Evolutionary conservation across 1,284 basidiomycete species (phyloP), one percentile per base, ranked within the genome.

Genomic region (Coniferiporia weirii): DNA sequence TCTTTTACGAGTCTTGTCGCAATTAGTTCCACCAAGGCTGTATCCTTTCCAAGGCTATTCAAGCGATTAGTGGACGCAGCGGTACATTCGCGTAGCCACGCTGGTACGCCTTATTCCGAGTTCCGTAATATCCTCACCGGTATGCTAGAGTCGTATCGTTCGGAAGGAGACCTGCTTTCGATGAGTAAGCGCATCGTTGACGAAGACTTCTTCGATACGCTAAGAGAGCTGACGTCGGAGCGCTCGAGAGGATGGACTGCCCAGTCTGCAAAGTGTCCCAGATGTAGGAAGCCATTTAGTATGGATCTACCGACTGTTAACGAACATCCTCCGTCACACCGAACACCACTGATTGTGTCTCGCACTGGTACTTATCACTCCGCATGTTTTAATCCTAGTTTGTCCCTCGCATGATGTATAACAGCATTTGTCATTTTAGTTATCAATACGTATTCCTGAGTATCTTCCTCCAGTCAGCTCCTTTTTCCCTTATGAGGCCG

Each of bases 81-180:
- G n/a, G 70, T 77, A 8, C 71, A 72, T 44, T 71, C 72, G 40
- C 69, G 73, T 34, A 72, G 79, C 15, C 74, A 78, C 7, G 76
- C 77, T 47, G 81, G 80, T 49, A 82, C 82, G n/a, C 85, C 88
- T 4, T 98, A 98, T 70, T 86, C 89, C 36, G 95, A 98, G 71
- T 96, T 98, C 72, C 83, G 94, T 48, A 82, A 85, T 3, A 94
- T 99, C 60, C 77, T 99, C 20, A 89, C 87, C 0, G 90, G 93
- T 34, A 99, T 99, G 93, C 76, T 98, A 64, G 93, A 95, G 66
- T 91, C 93, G 1, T 98, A 98, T 75, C 85, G 89, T 20, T 85
- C 90, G 4, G 95, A 99, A 64, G 88, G 89, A 22, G 95, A 98
- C 66, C 84, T 96, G 77, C 78, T 99, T n/a, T 75, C 80, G 36